These are phyloP conservation scores for Russula dissimulans DNA, from an alignment of 768 basidiomycete genomes.

Conservation along the genomic window DNA sequence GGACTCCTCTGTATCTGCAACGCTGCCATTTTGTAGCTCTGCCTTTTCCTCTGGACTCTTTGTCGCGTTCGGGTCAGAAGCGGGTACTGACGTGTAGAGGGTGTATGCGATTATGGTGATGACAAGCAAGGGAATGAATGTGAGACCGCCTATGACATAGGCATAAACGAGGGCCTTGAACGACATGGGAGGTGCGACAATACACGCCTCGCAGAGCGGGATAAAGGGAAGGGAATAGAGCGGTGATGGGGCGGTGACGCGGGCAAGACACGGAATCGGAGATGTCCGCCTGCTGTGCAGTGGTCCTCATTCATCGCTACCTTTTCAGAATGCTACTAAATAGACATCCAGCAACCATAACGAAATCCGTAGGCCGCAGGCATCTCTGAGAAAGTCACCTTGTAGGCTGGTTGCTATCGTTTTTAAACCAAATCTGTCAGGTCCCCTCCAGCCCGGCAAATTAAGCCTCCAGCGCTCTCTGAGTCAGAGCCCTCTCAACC, in stretches of 20 bases:
- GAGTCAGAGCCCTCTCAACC: too few species aligned
- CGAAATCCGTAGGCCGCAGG: too few species aligned
- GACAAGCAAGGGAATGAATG: constrained; percentile 76
- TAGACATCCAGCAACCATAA: too few species aligned
- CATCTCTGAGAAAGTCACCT: too few species aligned
- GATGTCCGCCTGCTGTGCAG: too few species aligned
- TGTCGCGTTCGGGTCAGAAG: constrained; percentile 42
- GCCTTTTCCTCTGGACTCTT: constrained; percentile 28
- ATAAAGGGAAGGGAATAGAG: background rate
- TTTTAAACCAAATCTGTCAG: too few species aligned
- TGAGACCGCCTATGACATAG: constrained; percentile 84
- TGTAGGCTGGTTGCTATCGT: too few species aligned
- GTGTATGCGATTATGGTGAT: constrained; percentile 48
- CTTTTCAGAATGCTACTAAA: too few species aligned
- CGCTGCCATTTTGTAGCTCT: constrained; percentile 19
- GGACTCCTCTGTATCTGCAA: constrained; percentile 24
- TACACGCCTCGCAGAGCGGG: background rate
- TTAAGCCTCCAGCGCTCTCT: too few species aligned
- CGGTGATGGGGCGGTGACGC: background rate
- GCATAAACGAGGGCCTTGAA: constrained; percentile 67
- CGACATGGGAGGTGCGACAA: constrained; percentile 38
- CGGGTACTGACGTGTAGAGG: constrained; percentile 81
- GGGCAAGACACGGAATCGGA: too few species aligned
- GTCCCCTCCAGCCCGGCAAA: too few species aligned
- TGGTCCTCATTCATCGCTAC: too few species aligned